Percentiles rank a stretch among this genome's conserved stretches.
Conservation (phyloP, 2,329 filamentous ascomycete genomes). For the Ophiostoma sp. region DNA sequence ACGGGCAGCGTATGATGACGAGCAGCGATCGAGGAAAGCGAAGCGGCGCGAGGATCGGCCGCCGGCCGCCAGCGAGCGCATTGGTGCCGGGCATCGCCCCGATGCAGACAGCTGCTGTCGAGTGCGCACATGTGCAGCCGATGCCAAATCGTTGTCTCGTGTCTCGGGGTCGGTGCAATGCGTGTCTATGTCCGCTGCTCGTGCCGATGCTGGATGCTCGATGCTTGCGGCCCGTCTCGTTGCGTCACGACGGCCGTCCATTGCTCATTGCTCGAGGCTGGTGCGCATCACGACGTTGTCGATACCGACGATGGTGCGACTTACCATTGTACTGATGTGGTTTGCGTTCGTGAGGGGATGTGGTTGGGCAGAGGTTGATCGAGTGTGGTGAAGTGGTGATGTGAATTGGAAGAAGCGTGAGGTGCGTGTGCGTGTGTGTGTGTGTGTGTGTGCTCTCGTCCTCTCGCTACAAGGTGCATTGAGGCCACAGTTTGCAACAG, state of each 20-base stretch:
- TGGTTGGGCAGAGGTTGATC: neutral
- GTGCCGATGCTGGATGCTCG: neutral
- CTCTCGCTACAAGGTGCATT: neutral
- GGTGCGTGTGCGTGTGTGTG: neutral
- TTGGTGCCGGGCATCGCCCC: no score
- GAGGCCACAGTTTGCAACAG: constrained; percentile 17
- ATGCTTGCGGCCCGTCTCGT: neutral
- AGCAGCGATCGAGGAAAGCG: no score
- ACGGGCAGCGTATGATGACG: no score
- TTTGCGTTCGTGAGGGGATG: no score
- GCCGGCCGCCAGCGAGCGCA: no score
- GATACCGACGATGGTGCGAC: neutral
- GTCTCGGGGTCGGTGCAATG: neutral
- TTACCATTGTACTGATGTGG: neutral
- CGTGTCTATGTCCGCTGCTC: neutral
- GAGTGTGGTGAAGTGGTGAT: neutral
- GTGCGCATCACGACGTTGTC: neutral
- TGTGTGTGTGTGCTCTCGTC: neutral
- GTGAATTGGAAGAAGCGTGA: neutral
- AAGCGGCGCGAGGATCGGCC: no score
- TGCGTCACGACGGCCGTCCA: neutral
- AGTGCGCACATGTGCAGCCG: neutral
- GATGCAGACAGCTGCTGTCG: neutral
- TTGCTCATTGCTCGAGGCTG: neutral
- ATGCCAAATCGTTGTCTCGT: neutral